Evolutionary conservation across 2,329 filamentous ascomycete genomes (phyloP).

Genomic region (Hypomyces perniciosus): DNA sequence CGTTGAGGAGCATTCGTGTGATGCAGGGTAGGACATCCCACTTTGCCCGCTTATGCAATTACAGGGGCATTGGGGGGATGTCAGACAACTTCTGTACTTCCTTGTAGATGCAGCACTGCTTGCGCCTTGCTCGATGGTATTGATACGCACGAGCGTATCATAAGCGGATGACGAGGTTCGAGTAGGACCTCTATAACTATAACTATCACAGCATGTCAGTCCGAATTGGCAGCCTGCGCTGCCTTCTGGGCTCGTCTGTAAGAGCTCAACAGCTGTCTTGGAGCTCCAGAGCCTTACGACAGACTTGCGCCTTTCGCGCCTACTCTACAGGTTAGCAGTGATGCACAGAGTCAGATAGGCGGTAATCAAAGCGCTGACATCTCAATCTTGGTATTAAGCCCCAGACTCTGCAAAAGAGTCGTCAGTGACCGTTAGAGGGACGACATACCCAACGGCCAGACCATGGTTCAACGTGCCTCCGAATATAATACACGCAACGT

Average conservation of each 20-base stretch:
- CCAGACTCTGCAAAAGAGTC: conserved; percentile 9
- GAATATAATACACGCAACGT: conserved; percentile 67
- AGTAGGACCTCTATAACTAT: background rate
- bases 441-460: conserved; percentile 60
- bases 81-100: background rate
- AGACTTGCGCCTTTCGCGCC: conserved; percentile 18
- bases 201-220: conserved; percentile 19
- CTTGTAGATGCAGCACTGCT: background rate
- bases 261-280: conserved; percentile 19
- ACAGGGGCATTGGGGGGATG: conserved; percentile 12
- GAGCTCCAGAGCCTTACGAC: conserved; percentile 19
- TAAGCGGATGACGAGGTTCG: background rate
- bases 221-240: conserved; percentile 21
- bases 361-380: background rate
- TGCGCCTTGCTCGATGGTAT: background rate
- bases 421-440: conserved; percentile 54
- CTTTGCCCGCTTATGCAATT: conserved; percentile 6
- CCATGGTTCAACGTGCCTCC: conserved; percentile 78
- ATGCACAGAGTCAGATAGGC: background rate
- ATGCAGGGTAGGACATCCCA: background rate
- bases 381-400: background rate
- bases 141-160: background rate
- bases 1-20: background rate
- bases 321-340: conserved; percentile 18
- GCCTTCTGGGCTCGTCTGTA: conserved; percentile 22